Evolutionary conservation across 805 yeast species (phyloP), one percentile per base, ranked within the genome.

Genomic region (Wickerhamomyces chambardii): DNA sequence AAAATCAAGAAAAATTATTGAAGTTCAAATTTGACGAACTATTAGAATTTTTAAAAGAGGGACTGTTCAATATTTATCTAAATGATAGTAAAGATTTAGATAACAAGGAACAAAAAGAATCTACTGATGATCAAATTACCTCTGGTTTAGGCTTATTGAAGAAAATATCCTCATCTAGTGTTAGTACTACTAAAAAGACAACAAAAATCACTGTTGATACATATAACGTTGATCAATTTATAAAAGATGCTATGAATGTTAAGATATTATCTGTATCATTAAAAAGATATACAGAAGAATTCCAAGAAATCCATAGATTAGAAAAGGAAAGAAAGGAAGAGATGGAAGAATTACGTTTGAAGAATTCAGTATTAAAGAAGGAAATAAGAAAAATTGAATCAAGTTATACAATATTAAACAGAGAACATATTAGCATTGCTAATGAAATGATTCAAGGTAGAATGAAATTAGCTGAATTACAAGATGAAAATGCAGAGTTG

Each of bases 361-460:
- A 75, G 34, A 90, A 90, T 56, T 84, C 85, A 11, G 73, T 75
- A 42, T 62, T 90, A 37, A 71, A 85, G 17, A 72, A 75, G 43
- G 85, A 84, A 43, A 78, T 86, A 35, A 70, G 83, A 49, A 70
- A 75, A 39, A 64, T 87, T 28, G 95, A 86, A 55, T 66, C 76
- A 15, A 72, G 79, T 17, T 78, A 78, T 49, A 73, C 80, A 4
- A 62, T 74, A 2, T 61, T 90, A 39, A 86, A 84, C 51, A 67
- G 74, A 40, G 96, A 89, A 50, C 97, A 92, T 56, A 74, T 87
- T 21, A 82, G 75, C 36, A 74, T 87, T 28, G 95, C 95, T 4
- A 90, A 89, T 58, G 85, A 78, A 44, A 75, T 92, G 78, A 86
- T 90, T 25, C 75, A 75, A 43, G 80, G 84, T 28, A 78, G 92